These are phyloP conservation scores for Exophiala calicioides DNA, from an alignment of 2,329 filamentous ascomycete genomes.

Conservation along the genomic window DNA sequence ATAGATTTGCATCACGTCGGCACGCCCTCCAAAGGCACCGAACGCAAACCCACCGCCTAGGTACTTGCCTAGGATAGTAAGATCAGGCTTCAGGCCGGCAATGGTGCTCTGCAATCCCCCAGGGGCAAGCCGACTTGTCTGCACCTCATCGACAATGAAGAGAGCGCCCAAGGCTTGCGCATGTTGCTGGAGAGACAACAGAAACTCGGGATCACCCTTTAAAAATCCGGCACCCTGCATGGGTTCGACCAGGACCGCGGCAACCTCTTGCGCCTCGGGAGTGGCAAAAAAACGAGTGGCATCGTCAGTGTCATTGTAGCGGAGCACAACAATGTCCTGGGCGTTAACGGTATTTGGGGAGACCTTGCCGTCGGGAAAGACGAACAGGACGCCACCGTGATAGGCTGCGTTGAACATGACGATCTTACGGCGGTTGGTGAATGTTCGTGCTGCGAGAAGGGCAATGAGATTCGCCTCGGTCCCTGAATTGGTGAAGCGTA, in stretches of 20 bases:
- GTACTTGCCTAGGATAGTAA: constrained; percentile 66
- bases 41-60: constrained; percentile 67
- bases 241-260: constrained; percentile 65
- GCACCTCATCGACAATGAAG: constrained; percentile 70
- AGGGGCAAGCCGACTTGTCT: constrained; percentile 62
- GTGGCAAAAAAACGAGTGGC: constrained; percentile 47
- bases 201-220: constrained; percentile 54
- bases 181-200: constrained; percentile 51
- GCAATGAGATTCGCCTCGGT: constrained; percentile 66
- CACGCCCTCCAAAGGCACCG: constrained; percentile 64
- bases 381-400: constrained; percentile 62
- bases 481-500: constrained; percentile 65
- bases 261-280: constrained; percentile 46
- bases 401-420: constrained; percentile 78
- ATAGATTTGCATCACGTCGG: constrained; percentile 60
- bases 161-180: constrained; percentile 55
- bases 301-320: constrained; percentile 60
- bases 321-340: constrained; percentile 59
- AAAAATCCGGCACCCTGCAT: constrained; percentile 66
- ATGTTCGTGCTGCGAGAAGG: constrained; percentile 55
- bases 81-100: constrained; percentile 53
- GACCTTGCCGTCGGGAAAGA: constrained; percentile 59
- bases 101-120: constrained; percentile 49
- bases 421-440: constrained; percentile 64
- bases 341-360: constrained; percentile 48